A percentile compares a stretch with the other conserved stretches of the same genome.
phyloP scores from a whole-genome alignment of 1,139 yeast species.

The Yamadazyma mexicana region DNA sequence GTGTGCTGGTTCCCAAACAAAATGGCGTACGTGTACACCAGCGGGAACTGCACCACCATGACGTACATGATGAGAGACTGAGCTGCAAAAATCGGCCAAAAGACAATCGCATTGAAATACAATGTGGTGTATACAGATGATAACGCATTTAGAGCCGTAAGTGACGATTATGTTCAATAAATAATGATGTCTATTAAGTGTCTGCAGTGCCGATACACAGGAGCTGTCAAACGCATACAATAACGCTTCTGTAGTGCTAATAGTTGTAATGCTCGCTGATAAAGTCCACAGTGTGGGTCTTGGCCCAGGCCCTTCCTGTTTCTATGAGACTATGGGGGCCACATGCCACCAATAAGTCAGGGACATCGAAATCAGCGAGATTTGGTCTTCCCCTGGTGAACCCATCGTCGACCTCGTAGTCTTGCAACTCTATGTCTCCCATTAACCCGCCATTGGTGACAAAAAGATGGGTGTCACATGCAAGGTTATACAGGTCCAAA shows the following conservation, averaged over 20 bases:
- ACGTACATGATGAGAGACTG: constrained; percentile 20
- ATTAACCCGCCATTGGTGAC: constrained; percentile 11
- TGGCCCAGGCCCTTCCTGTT: constrained; percentile 46
- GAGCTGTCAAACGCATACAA: too few species aligned
- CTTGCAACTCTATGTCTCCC: constrained; percentile 8
- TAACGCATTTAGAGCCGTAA: too few species aligned
- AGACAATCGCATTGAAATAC: too few species aligned
- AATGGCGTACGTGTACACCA: constrained; percentile 33
- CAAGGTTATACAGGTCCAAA: constrained; percentile 20
- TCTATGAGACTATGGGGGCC: constrained; percentile 59
- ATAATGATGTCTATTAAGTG: too few species aligned
- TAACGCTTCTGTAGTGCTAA: too few species aligned
- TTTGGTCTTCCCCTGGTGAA: constrained; percentile 41
- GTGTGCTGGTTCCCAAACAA: constrained; percentile 43
- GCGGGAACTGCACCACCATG: constrained; percentile 35
- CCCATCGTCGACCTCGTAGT: constrained; percentile 5
- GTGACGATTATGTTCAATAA: too few species aligned
- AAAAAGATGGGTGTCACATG: constrained; percentile 12
- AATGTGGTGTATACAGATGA: too few species aligned
- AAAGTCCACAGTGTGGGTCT: constrained; percentile 22
- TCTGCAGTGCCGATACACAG: too few species aligned
- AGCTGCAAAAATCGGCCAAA: too few species aligned
- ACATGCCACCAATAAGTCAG: constrained; percentile 55
- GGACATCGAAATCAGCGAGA: constrained; percentile 27
- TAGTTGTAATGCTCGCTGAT: constrained; percentile 8